Conservation (phyloP, 768 basidiomycete species). For the Trametes villosa region DNA sequence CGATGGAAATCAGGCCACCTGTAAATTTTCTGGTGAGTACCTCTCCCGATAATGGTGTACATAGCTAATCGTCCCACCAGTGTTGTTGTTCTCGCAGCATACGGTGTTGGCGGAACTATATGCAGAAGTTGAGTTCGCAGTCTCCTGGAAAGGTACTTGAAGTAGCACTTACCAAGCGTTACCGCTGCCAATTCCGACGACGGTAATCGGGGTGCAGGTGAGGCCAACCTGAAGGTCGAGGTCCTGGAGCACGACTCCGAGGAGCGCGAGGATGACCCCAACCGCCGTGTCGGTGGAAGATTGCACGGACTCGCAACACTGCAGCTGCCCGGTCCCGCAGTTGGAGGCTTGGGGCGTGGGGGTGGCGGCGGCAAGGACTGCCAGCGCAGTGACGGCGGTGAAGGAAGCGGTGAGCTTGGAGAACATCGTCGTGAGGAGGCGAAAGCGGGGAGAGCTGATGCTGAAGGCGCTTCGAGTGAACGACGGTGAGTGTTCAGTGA, state of each 20-base stretch:
- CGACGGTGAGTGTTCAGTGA: not conserved
- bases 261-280: not conserved
- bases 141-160: too few relatives aligned
- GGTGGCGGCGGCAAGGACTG: conserved; percentile 18
- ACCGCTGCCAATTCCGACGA: not conserved
- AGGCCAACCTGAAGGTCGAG: conserved; percentile 1
- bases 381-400: conserved; percentile 6
- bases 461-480: not conserved
- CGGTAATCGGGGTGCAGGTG: not conserved
- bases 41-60: not conserved
- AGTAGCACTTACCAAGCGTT: not conserved
- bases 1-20: conserved; percentile 5
- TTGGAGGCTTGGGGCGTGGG: not conserved
- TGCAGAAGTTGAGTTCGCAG: too few relatives aligned
- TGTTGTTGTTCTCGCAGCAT: conserved; percentile 17
- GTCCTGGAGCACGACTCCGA: conserved; percentile 11
- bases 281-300: not conserved
- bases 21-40: too few relatives aligned
- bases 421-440: conserved; percentile 1
- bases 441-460: not conserved
- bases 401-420: too few relatives aligned
- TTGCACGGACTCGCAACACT: conserved; percentile 15
- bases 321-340: conserved; percentile 9
- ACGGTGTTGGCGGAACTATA: conserved; percentile 14
- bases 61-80: not conserved